Evolutionary conservation across 306 rosid genomes (phyloP), one percentile per base, ranked within the genome.

Genomic region (Amphicarpaea edgeworthii): DNA sequence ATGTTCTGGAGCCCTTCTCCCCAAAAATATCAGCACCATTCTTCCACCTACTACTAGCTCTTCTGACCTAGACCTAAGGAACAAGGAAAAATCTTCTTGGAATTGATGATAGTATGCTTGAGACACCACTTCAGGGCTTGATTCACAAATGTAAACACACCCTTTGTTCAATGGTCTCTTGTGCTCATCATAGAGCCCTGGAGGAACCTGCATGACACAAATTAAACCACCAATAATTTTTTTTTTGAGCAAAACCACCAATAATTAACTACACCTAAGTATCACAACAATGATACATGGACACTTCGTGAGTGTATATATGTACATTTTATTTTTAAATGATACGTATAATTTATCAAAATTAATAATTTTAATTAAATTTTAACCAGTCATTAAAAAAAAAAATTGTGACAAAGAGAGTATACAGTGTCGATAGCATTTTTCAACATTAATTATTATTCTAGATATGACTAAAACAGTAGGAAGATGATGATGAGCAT

Each of bases 41-140:
- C 85, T 85, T 66, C 99, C 99, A 41, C 92, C 97, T 1, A 64
- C 74, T 40, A 69, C 81, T 17, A 95, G 43, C 84, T 95, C 99
- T 41, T 90, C 83, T 8, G 92, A 88, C 64, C 99, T 78, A 58
- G 87, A 84, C 65, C 81, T 7, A 20, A 95, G 87, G 77, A 95
- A 95, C 84, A 83, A 57, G 7, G 77, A 79, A 62, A 95, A 92
- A 73, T 95, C 97, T 42, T 87, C 85, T 15, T 86, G 86, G 53
- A 95, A 95, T 67, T 95, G 99, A 77, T 81, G 55, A 68, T 32
- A 68, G 72, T 90, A 95, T n/a, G 93, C 97, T 80, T 85, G 76
- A 11, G 85, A 72, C 26, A 95, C 90, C 72, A 61, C 82, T 28
- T 16, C 17, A 47, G 97, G 97, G 76, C 96, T 95, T 9, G 81